phyloP scores from a whole-genome alignment of 495 filamentous ascomycete genomes.

The Podospora tetraspora region DNA sequence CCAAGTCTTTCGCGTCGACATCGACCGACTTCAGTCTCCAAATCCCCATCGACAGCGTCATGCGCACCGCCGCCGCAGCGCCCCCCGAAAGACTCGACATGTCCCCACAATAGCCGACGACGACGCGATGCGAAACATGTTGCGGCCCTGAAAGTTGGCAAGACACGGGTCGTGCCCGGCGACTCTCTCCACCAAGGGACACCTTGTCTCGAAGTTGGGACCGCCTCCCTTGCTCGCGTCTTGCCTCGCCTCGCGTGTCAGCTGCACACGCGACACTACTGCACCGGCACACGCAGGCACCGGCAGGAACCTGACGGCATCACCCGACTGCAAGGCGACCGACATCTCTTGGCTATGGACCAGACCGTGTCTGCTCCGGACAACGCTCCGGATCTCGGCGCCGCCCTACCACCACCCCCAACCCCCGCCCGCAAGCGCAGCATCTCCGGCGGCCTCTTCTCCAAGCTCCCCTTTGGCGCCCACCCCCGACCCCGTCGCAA shows the following conservation, averaged over 20 bases:
- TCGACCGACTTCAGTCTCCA: conserved; percentile 1
- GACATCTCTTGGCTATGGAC: conserved; percentile 17
- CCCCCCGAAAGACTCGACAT: background rate
- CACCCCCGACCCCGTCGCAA: conserved; percentile 39
- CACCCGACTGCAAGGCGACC: background rate
- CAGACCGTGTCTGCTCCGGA: conserved; percentile 13
- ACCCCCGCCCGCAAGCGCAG: conserved; percentile 28
- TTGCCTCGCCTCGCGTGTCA: background rate
- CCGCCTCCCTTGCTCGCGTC: background rate
- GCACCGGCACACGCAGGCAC: conserved; percentile 2
- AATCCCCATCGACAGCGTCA: background rate
- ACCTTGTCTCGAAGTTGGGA: background rate
- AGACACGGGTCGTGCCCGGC: background rate
- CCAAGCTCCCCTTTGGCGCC: conserved; percentile 55
- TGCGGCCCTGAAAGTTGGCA: background rate
- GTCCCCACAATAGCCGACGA: background rate
- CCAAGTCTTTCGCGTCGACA: background rate
- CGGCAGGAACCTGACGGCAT: background rate
- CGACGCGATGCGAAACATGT: background rate
- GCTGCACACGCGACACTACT: background rate
- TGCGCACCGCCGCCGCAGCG: background rate
- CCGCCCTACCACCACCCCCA: conserved; percentile 13
- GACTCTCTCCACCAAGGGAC: background rate
- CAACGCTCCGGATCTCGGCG: conserved; percentile 10
- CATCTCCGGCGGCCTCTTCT: conserved; percentile 51